phyloP scores from a whole-genome alignment of 2,329 filamentous ascomycete species.

The Diaporthe australafricana region DNA sequence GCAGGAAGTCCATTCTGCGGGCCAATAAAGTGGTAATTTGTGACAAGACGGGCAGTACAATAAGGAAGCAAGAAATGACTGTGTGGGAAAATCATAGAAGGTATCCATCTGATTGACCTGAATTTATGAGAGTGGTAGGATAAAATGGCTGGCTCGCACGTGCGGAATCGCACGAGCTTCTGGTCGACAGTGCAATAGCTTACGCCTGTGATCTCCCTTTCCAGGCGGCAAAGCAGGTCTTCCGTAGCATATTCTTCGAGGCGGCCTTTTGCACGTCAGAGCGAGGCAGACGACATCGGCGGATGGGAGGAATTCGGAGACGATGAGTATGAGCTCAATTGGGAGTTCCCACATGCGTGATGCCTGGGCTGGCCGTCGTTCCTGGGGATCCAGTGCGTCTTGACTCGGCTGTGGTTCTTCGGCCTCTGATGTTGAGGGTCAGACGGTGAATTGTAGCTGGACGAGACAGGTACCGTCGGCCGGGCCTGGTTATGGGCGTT shows the following conservation, averaged over 20 bases:
- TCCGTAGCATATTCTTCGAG: conserved; percentile 33
- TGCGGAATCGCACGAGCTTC: background rate
- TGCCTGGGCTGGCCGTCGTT: background rate
- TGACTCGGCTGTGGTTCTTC: background rate
- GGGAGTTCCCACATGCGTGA: background rate
- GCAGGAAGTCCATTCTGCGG: conserved; percentile 33
- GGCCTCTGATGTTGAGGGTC: background rate
- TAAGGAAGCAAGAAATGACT: conserved; percentile 13
- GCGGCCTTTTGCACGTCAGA: conserved; percentile 33
- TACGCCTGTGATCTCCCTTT: conserved; percentile 30
- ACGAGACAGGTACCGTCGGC: background rate
- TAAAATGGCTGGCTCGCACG: background rate
- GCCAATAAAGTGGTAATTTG: conserved; percentile 33
- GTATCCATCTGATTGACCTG: background rate
- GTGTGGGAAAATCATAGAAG: background rate
- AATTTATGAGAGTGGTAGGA: background rate
- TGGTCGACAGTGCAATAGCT: conserved; percentile 31
- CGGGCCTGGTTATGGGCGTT: background rate
- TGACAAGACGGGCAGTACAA: conserved; percentile 26
- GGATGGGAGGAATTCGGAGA: conserved; percentile 31
- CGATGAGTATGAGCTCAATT: conserved; percentile 26
- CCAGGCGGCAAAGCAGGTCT: conserved; percentile 33
- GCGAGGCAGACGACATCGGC: conserved; percentile 33
- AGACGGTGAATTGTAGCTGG: background rate
- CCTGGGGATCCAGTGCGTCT: background rate